A percentile compares a stretch with the other conserved stretches of the same genome.
phyloP scores from a whole-genome alignment of 2,329 filamentous ascomycete genomes.

The Venturiaceae sp. region DNA sequence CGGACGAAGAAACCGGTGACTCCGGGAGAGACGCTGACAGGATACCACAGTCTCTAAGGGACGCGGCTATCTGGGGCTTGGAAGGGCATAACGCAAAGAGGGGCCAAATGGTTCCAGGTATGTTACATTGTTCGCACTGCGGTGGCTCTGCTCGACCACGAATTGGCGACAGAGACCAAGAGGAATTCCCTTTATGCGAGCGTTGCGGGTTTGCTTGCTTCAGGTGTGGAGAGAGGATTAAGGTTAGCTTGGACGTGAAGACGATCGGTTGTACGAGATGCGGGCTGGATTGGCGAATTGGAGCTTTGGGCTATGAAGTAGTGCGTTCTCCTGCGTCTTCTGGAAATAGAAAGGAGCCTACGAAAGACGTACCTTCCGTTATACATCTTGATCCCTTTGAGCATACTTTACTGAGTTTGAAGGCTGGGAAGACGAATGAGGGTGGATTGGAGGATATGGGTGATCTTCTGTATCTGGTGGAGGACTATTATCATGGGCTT shows the following conservation, averaged over 20 bases:
- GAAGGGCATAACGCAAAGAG: constrained; percentile 14
- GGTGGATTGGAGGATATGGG: not conserved
- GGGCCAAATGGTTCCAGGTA: constrained; percentile 14
- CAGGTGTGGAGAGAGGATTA: constrained; percentile 22
- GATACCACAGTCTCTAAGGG: constrained; percentile 28
- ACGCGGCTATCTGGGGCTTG: not conserved
- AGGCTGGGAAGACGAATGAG: not conserved
- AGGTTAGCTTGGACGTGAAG: constrained; percentile 12
- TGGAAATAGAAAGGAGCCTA: not conserved
- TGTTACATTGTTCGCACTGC: constrained; percentile 24
- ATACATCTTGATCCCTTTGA: not conserved
- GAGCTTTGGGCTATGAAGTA: constrained; percentile 27
- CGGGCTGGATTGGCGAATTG: constrained; percentile 23
- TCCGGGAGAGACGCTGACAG: constrained; percentile 28
- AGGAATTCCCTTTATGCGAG: constrained; percentile 22
- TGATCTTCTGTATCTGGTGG: constrained; percentile 4
- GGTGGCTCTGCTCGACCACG: constrained; percentile 19
- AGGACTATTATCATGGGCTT: constrained; percentile 1
- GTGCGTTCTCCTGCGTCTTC: not conserved
- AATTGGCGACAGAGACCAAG: not conserved
- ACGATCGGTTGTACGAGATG: constrained; percentile 22
- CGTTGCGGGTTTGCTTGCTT: constrained; percentile 32
- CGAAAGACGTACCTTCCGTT: not conserved
- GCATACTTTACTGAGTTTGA: no score
- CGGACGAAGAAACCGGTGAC: constrained; percentile 28